phyloP scores from a whole-genome alignment of 2,329 filamentous ascomycete genomes.

The Lecanicillium sp. region DNA sequence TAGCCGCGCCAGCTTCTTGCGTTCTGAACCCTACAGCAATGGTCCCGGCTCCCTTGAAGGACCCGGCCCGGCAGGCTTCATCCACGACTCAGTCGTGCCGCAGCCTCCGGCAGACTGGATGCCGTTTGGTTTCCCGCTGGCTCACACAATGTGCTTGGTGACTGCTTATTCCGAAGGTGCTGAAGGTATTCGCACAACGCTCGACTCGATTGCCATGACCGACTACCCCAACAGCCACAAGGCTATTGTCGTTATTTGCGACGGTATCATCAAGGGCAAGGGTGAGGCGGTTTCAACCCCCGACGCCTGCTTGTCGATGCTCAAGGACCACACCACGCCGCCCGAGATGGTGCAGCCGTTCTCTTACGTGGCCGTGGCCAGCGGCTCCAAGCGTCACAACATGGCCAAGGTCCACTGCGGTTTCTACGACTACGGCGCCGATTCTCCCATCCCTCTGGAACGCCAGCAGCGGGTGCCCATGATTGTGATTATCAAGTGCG shows the following conservation, averaged over 20 bases:
- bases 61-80: constrained; percentile 83
- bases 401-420: constrained; percentile 98
- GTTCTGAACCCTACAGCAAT: constrained; percentile 46
- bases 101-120: constrained; percentile 97
- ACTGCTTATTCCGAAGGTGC: constrained; percentile 96
- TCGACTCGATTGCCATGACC: constrained; percentile 94
- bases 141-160: constrained; percentile 87
- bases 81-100: constrained; percentile 90
- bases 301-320: constrained; percentile 85
- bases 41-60: constrained; percentile 53
- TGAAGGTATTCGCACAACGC: constrained; percentile 83
- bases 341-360: constrained; percentile 80
- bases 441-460: constrained; percentile 70
- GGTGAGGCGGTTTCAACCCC: constrained; percentile 83
- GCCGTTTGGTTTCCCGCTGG: constrained; percentile 90
- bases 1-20: constrained; percentile 58
- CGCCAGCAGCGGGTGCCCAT: constrained; percentile 97
- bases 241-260: constrained; percentile 89
- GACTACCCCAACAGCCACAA: constrained; percentile 99
- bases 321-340: constrained; percentile 79
- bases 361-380: constrained; percentile 94
- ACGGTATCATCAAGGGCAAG: constrained; percentile 94
- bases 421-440: constrained; percentile 90
- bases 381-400: constrained; percentile 94
- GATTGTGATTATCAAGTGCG: constrained; percentile 94